Percentiles rank a stretch among this genome's conserved stretches.
These are phyloP conservation scores for Pinus albicaulis DNA, from an alignment of 75 land plant species.

Conservation along the genomic window DNA sequence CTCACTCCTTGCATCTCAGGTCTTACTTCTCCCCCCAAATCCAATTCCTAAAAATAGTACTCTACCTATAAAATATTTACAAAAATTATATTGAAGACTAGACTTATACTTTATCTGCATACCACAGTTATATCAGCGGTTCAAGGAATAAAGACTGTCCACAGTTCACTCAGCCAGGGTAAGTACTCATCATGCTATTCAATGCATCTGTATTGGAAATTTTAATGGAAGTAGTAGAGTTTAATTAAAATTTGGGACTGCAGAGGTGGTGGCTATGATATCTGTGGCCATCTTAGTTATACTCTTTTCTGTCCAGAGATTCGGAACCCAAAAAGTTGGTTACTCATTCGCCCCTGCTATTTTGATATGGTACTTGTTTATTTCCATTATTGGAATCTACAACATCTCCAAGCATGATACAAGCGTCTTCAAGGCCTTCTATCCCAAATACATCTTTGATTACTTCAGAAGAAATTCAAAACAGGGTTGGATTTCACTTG, in stretches of 20 bases:
- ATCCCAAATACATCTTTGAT: slow-evolving; percentile 29
- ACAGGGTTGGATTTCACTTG: slow-evolving; percentile 45
- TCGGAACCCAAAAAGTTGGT: slow-evolving; percentile 58
- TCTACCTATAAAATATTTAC: too few relatives aligned
- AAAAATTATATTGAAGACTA: too few relatives aligned
- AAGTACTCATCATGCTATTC: neutral
- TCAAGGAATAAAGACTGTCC: neutral
- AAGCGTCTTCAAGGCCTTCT: slow-evolving; percentile 35
- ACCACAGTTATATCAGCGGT: neutral
- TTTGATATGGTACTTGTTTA: slow-evolving; percentile 33
- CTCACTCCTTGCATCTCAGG: slow-evolving; percentile 85
- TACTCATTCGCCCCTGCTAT: slow-evolving; percentile 41
- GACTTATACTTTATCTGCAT: too few relatives aligned
- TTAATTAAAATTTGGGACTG: neutral
- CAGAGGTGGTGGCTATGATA: slow-evolving; percentile 30
- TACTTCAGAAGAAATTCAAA: slow-evolving; percentile 33
- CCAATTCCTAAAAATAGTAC: neutral
- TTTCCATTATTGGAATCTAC: slow-evolving; percentile 29
- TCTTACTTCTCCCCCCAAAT: neutral
- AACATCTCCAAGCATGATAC: slow-evolving; percentile 40
- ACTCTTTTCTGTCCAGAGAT: slow-evolving; percentile 32
- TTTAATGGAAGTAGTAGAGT: neutral
- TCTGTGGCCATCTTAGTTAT: slow-evolving; percentile 30
- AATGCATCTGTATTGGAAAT: neutral
- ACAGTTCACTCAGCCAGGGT: neutral